A percentile compares a stretch with the other conserved stretches of the same genome.
These are phyloP conservation scores for Albizia julibrissin DNA, from an alignment of 306 rosid species.

Conservation along the genomic window DNA sequence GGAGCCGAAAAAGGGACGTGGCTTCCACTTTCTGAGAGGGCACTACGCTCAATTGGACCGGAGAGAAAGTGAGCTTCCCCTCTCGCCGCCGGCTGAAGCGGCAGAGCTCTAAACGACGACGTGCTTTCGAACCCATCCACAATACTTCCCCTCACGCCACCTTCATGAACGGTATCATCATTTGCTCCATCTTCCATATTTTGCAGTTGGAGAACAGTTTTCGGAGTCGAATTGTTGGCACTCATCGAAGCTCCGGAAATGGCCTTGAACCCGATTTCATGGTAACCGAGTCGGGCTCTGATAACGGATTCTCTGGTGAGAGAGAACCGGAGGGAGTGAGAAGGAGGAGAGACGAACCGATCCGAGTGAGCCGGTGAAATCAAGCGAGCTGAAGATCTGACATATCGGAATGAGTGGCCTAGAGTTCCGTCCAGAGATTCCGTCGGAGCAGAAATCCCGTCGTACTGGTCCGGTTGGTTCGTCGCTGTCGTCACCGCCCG, in stretches of 20 bases:
- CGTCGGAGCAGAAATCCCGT: conserved; percentile 48
- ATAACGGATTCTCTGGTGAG: conserved; percentile 55
- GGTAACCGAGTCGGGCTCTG: conserved; percentile 53
- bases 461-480: conserved; percentile 45
- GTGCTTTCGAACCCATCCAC: conserved; percentile 88
- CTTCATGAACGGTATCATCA: conserved; percentile 40
- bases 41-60: conserved; percentile 89
- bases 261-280: conserved; percentile 73
- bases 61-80: conserved; percentile 83
- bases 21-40: conserved; percentile 51
- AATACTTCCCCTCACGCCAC: conserved; percentile 46
- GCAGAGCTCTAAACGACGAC: conserved; percentile 77
- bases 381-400: conserved; percentile 84
- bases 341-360: conserved; percentile 86
- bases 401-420: conserved; percentile 97
- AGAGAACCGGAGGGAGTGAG: conserved; percentile 83
- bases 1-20: conserved; percentile 85
- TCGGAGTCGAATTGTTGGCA: conserved; percentile 81
- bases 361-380: conserved; percentile 77
- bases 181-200: conserved; percentile 50
- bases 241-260: conserved; percentile 98
- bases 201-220: conserved; percentile 74
- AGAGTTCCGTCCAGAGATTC: conserved; percentile 93
- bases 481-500: conserved; percentile 27
- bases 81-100: conserved; percentile 84